phyloP scores from a whole-genome alignment of 1,284 basidiomycete genomes.

The Austropuccinia psidii region DNA sequence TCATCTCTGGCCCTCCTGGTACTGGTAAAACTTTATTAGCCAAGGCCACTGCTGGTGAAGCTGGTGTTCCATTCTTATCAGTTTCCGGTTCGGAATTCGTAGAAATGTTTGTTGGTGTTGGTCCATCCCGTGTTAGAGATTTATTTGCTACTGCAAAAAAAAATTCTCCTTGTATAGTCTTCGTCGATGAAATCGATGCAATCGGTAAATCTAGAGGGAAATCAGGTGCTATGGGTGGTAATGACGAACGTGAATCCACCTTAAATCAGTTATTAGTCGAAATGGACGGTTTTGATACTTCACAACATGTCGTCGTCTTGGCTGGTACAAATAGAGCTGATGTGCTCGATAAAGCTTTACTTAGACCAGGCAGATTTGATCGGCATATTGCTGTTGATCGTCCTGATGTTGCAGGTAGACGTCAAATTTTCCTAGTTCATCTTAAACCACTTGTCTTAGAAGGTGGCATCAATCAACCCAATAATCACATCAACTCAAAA shows the following conservation, averaged over 20 bases:
- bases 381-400: conserved; percentile 92
- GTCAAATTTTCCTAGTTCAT: conserved; percentile 91
- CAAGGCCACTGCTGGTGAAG: conserved; percentile 97
- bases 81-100: conserved; percentile 99
- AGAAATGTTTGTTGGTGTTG: conserved; percentile 99
- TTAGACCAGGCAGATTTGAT: conserved; percentile 97
- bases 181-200: conserved; percentile 95
- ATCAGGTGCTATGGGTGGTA: conserved; percentile 79
- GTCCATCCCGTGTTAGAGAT: conserved; percentile 92
- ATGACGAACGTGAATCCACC: conserved; percentile 96
- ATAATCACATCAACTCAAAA: background rate
- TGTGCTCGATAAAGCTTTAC: conserved; percentile 84
- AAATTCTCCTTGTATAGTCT: conserved; percentile 96
- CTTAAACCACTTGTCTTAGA: conserved; percentile 65
- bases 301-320: conserved; percentile 91
- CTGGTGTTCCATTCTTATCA: conserved; percentile 92
- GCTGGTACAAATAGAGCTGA: conserved; percentile 96
- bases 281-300: conserved; percentile 97
- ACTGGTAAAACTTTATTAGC: conserved; percentile 97
- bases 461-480: background rate
- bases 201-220: conserved; percentile 94
- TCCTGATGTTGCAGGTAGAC: conserved; percentile 85
- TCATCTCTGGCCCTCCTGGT: conserved; percentile 94
- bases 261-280: conserved; percentile 97
- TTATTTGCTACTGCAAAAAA: conserved; percentile 96